Base-by-base conservation (phyloP, 1,284 basidiomycete species). In the Heimioporus punctisporus region DNA sequence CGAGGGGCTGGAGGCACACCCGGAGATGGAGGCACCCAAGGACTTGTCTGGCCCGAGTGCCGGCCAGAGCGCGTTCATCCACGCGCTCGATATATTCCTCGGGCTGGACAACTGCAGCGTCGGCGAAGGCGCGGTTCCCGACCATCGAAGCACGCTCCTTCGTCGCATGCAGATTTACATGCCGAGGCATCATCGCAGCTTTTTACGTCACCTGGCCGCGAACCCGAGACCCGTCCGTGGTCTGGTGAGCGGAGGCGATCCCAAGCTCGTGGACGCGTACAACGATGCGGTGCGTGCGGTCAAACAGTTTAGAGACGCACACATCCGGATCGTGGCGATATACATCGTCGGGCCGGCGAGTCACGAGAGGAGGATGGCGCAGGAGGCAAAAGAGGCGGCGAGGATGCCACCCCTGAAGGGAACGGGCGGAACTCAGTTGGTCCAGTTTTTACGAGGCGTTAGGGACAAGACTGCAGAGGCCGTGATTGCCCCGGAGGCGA, bases 41-140 rank as follows among this genome's bases (percentile, higher is more conserved):
- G 81, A 91, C 63, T 84, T 93, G 50, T 91, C 91, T 0, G 95
- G 95, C 0, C 92, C 96, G 1, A 93, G 89, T 61, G 96, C 95
- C 0, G 96, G 93, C 2, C 95, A 98, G 75, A 95, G 91, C 70
- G 82, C 92, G 14, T 78, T 97, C 50, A 85, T 97, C 44, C 95
- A 98, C 66, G 87, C 93, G 1, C 79, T 98, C 46, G 95, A 97
- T 69, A 80, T 92, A 46, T 97, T 97, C 75, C 79, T 98, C 15
- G 93, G 93, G 26, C 81, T 97, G 37, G 88, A 93, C 64, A 86
- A 89, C 28, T 53, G 58, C 60, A 49, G 56, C 56, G 28, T 62
- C 50, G 59, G 64, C 65, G 63, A 50, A 26, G 50, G 37, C 5
- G 15, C 9, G 14, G 19, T n/a, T 19, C 24, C 40, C 12, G 54